Evolutionary conservation across 2,329 filamentous ascomycete genomes (phyloP), one percentile per base, ranked within the genome.

Genomic region (Aspergillus hortae): DNA sequence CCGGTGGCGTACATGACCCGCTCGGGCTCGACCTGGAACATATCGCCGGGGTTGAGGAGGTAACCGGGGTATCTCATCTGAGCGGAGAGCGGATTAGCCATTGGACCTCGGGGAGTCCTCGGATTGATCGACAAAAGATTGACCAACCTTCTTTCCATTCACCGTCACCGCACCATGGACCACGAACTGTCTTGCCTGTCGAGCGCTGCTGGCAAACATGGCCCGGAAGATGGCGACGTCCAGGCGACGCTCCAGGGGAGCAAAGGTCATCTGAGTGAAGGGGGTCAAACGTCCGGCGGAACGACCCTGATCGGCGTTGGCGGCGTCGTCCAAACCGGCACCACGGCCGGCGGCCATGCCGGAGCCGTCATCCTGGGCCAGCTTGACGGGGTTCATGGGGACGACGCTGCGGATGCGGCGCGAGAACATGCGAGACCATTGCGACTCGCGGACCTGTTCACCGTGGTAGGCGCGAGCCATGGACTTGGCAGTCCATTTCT

Each of bases 191-290:
- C 92, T 85, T 12, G 95, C 95, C 74, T 99, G 94, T 60, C 92
- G 82, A 33, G 89, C 84, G 73, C 91, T 96, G 73, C 90, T 96
- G 40, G 94, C 92, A 73, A 99, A 99, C 71, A 99, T 74, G 35
- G 94, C 88, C 46, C 94, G 82, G 78, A 95, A 97, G 56, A 99
- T 85, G 61, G 94, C 92, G n/a, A 91, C 91, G 68, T 99, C 94
- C 55, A 99, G 75, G 64, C 94, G 83, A 69, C 94, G 81, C 76
- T 99, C 94, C 67, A 95, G 78, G 5, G 94, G 94, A 53, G 90
- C 90, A 76, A 89, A 99, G 2, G 88, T 87, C 92, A 97, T 97
- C 68, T 92, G 86, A 87, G 95, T 95, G 68, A 95, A 97, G 6
- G 94, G 94, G 30, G 88, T 95, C 67, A 35, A 74, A 60, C 57